Base-by-base conservation (phyloP, 257 asterid genomes). In the Thymus mandschuricus region DNA sequence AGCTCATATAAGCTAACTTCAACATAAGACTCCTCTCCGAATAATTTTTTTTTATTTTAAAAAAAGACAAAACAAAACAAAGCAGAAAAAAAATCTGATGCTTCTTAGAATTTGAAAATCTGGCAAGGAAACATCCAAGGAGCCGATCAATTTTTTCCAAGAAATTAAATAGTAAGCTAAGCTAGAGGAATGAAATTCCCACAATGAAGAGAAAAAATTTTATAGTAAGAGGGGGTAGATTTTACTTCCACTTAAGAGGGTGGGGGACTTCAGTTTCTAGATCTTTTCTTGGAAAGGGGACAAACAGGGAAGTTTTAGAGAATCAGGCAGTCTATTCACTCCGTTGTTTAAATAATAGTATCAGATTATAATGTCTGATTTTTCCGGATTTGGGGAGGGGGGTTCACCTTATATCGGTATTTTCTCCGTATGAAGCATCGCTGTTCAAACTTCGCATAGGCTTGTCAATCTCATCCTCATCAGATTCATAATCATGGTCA, bases 401-500 rank as follows among this genome's bases (percentile, higher is more conserved):
- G 4, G 10, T 40, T 31, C 81, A 89, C 97, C 93, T 88, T 80
- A 61, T 61, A 75, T 80, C 75, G 72, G 83, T 50, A 71, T 78
- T 80, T 56, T 68, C 68, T 55, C 66, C 77, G 35, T 62, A 76
- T 38, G 79, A 68, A 65, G 71, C 66, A 62, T 78, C 86, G 9
- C 76, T 73, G 61, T 76, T 74, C 73, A 83, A 56, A 79, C 87
- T 88, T 76, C 88, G 79, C 12, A 44, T 70, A 75, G 81, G 82
- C 72, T 80, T 84, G 71, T 74, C 90, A 66, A 84, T 81, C 74
- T 80, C 89, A 54, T 88, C 97, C 52, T 80, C 86, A 57, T 91
- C 97, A 59, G 96, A 94, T 71, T 86, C 96, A 68, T 80, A 85
- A 68, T 65, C 84, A n/a, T 58, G 78, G 1, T 87, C 90, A 35